phyloP scores from a whole-genome alignment of 2,329 filamentous ascomycete species.

The Coccinonectria pachysandricola region DNA sequence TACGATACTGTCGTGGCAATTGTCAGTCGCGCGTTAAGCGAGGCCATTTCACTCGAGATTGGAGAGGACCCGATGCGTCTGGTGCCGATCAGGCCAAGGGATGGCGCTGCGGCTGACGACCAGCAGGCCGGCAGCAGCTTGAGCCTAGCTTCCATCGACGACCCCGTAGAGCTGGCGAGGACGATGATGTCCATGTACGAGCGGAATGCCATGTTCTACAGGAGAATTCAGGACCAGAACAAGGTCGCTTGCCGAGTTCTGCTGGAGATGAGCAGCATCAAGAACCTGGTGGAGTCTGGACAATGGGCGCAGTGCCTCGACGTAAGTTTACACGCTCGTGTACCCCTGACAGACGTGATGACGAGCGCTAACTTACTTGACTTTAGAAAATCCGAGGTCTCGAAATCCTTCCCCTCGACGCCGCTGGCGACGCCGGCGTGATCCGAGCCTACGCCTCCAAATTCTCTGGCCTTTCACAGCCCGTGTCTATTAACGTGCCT shows the following conservation, averaged over 20 bases:
- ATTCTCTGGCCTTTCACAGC: slow-evolving; percentile 67
- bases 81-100: slow-evolving; percentile 68
- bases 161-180: slow-evolving; percentile 47
- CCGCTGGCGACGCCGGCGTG: slow-evolving; percentile 61
- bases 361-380: slow-evolving; percentile 9
- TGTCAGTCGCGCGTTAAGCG: slow-evolving; percentile 80
- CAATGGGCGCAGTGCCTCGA: slow-evolving; percentile 50
- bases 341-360: background rate
- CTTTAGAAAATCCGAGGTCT: slow-evolving; percentile 60
- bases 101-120: slow-evolving; percentile 29
- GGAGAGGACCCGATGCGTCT: slow-evolving; percentile 71
- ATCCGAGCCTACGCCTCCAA: slow-evolving; percentile 74
- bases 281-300: slow-evolving; percentile 41
- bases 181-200: slow-evolving; percentile 57
- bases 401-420: slow-evolving; percentile 69
- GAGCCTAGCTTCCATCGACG: slow-evolving; percentile 48
- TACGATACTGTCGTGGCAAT: slow-evolving; percentile 91
- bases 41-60: slow-evolving; percentile 77
- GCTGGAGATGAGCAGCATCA: slow-evolving; percentile 52
- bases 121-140: slow-evolving; percentile 44
- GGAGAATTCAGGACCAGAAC: slow-evolving; percentile 46
- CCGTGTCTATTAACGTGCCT: slow-evolving; percentile 81
- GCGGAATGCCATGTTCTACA: slow-evolving; percentile 49
- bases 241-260: slow-evolving; percentile 45
- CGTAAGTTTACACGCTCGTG: slow-evolving; percentile 31